These are phyloP conservation scores for Hygrophoropsis aurantiaca DNA, from an alignment of 768 basidiomycete genomes.

Conservation along the genomic window DNA sequence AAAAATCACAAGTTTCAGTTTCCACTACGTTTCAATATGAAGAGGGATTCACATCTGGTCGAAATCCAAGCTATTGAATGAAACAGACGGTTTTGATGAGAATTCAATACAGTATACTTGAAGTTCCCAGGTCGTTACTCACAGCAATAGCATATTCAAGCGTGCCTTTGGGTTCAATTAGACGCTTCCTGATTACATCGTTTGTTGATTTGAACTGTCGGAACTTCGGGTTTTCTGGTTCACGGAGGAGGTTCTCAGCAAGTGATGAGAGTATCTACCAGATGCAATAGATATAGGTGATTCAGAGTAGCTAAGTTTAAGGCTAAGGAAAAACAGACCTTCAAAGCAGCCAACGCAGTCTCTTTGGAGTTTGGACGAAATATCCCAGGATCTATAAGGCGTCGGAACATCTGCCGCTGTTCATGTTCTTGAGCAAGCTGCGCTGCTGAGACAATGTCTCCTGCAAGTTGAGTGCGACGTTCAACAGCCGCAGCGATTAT, in stretches of 20 bases:
- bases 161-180: constrained; percentile 69
- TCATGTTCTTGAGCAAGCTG: constrained; percentile 52
- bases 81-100: constrained; percentile 4
- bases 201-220: constrained; percentile 79
- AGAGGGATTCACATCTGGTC: constrained; percentile 51
- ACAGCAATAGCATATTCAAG: constrained; percentile 82
- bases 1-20: neutral
- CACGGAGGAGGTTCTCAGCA: constrained; percentile 69
- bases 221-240: constrained; percentile 73
- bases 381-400: constrained; percentile 80
- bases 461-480: constrained; percentile 16
- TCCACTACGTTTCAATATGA: neutral
- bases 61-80: constrained; percentile 78
- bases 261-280: constrained; percentile 64
- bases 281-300: neutral
- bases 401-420: constrained; percentile 67
- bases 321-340: no score
- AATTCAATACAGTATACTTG: constrained; percentile 9
- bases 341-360: constrained; percentile 59
- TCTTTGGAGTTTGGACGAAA: constrained; percentile 65
- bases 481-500: constrained; percentile 28
- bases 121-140: constrained; percentile 27
- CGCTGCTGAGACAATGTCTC: neutral
- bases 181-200: constrained; percentile 55
- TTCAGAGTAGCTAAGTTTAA: no score